Conservation (phyloP, 1,139 yeast genomes). For the Candida pseudoviswanathii region DNA sequence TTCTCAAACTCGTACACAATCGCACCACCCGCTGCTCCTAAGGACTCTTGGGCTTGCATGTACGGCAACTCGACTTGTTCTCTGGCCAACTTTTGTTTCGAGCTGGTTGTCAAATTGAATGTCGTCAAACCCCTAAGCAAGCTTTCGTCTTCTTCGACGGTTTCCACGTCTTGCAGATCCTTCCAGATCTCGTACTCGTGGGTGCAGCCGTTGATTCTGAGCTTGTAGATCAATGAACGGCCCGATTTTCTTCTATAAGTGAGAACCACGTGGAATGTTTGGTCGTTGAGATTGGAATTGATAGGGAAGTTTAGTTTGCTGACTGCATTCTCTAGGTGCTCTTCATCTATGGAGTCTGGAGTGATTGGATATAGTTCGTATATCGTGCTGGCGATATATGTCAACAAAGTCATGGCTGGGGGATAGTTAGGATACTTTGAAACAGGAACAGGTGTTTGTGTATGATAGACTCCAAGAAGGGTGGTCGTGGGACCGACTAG, state of each 20-base stretch:
- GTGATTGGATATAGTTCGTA: constrained; percentile 41
- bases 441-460: constrained; percentile 39
- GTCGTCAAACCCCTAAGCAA: constrained; percentile 77
- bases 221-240: constrained; percentile 62
- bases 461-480: constrained; percentile 64
- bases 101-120: constrained; percentile 76
- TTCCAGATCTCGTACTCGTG: constrained; percentile 54
- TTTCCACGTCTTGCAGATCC: constrained; percentile 24
- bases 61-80: constrained; percentile 89
- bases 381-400: constrained; percentile 72
- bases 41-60: constrained; percentile 77
- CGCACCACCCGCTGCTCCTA: constrained; percentile 81
- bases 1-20: constrained; percentile 89
- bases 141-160: constrained; percentile 39
- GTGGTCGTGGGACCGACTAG: constrained; percentile 57
- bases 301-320: constrained; percentile 52
- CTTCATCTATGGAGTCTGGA: constrained; percentile 41
- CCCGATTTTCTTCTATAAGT: constrained; percentile 85
- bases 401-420: constrained; percentile 47
- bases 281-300: constrained; percentile 44
- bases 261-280: constrained; percentile 50
- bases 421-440: constrained; percentile 47
- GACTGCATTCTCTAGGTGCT: constrained; percentile 45
- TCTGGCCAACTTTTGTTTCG: constrained; percentile 72
- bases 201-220: constrained; percentile 47